Evolutionary conservation across 495 filamentous ascomycete genomes (phyloP), one percentile per base, ranked within the genome.

Genomic region (Lichina pygmaea): DNA sequence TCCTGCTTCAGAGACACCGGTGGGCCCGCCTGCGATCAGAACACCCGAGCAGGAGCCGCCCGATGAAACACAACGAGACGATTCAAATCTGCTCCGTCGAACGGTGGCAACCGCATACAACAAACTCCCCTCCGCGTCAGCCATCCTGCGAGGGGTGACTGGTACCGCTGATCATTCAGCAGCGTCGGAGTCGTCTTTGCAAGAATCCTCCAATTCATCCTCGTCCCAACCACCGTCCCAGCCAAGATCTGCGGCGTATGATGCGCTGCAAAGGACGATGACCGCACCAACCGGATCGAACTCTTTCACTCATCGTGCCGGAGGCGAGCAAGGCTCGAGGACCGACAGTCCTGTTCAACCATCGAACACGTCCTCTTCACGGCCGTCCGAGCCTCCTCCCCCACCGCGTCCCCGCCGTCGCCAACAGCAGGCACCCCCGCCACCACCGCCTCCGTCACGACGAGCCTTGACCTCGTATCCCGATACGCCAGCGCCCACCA

Each of bases 51-150:
- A 24, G 24, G 24, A 24, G 24, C 24, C 24, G 24, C 24, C 24
- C 4, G 24, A 24, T 4, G 24, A 24, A 24, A 24, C 24, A 24
- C 2, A 24, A 4, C 24, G 24, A 24, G 24, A 24, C 4, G 24
- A 24, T 4, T 24, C 24, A 4, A 24, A 4, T 24, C 24, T 24
- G 24, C 24, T 24, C 39, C 51, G 58, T 16, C 56, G 58, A 33
- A 61, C 62, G 46, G 52, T 66, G 43, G 47, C 55, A 32, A 57
- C 58, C 42, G 67, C 58, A 5, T 71, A 70, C 53, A 69, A 67
- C 55, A 47, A 57, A 41, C 54, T 70, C 12, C 66, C 68, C 2
- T 58, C 63, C 33, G 44, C 44, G 9, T 34, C 44, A 7, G 44
- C 24, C 24, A 1, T 24, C 4, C 24, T 24, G 24, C 24, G 24